Percentiles rank a stretch among this genome's conserved stretches.
phyloP scores from a whole-genome alignment of 2,329 filamentous ascomycete genomes.

The Verticillium nonalfalfae region DNA sequence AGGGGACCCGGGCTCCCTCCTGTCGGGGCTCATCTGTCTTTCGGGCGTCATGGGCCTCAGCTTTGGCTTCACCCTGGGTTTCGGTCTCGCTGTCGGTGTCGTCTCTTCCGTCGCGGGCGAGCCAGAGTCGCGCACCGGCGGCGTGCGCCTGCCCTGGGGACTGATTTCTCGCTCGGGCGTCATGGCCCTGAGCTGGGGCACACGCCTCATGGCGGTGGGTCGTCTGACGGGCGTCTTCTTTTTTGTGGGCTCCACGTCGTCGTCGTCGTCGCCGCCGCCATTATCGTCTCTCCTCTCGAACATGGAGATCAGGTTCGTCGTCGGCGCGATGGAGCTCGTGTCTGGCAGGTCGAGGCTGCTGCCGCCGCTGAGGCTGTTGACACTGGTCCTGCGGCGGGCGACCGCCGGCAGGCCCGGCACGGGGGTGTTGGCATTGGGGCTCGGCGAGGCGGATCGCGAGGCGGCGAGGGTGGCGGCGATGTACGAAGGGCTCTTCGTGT shows the following conservation, averaged over 20 bases:
- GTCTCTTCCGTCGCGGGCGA: background rate
- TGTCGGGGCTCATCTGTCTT: conserved; percentile 17
- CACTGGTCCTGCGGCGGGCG: conserved; percentile 4
- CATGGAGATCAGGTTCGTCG: conserved; percentile 59
- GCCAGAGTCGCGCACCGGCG: background rate
- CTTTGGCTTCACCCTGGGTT: conserved; percentile 10
- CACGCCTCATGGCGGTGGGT: conserved; percentile 1
- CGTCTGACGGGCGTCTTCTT: conserved; percentile 18
- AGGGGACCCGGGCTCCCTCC: background rate
- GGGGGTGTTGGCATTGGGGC: conserved; percentile 4
- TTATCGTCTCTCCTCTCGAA: conserved; percentile 49
- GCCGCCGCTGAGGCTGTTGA: conserved; percentile 11
- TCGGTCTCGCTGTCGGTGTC: conserved; percentile 2
- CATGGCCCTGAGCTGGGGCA: conserved; percentile 17
- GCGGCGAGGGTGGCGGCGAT: conserved; percentile 53
- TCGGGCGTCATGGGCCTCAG: conserved; percentile 24
- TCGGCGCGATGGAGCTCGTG: conserved; percentile 53
- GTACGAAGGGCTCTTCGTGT: conserved; percentile 49
- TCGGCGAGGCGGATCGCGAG: conserved; percentile 11
- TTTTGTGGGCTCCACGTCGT: conserved; percentile 25
- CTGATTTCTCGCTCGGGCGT: conserved; percentile 24
- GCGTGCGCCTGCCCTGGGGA: conserved; percentile 7
- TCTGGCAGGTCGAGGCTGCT: conserved; percentile 35
- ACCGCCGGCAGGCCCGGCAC: background rate
- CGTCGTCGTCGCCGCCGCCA: conserved; percentile 7